Conservation (phyloP, 1,139 yeast genomes). For the Arxiozyma bovina region DNA sequence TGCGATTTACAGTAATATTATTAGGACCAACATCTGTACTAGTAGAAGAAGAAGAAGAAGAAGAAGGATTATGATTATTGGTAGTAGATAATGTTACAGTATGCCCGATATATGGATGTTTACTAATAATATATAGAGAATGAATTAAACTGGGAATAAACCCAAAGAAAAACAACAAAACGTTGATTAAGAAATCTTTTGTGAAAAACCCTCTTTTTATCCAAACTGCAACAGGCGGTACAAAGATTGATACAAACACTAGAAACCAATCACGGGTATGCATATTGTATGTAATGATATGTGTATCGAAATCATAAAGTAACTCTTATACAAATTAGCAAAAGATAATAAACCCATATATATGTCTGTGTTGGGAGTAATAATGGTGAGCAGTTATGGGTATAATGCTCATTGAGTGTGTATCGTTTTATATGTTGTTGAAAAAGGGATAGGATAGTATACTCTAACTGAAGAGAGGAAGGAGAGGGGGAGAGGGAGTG, state of each 20-base stretch:
- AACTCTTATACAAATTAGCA: background rate
- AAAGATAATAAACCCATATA: too few relatives aligned
- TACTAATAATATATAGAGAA: constrained; percentile 41
- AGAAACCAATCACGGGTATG: constrained; percentile 65
- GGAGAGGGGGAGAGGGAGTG: too few relatives aligned
- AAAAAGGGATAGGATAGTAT: too few relatives aligned
- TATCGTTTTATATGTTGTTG: too few relatives aligned
- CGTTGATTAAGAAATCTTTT: constrained; percentile 49
- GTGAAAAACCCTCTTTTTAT: constrained; percentile 67
- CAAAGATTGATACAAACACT: constrained; percentile 67
- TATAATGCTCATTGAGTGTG: too few relatives aligned
- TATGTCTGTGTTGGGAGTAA: too few relatives aligned
- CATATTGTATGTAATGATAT: constrained; percentile 9
- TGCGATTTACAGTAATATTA: background rate
- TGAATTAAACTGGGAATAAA: constrained; percentile 74
- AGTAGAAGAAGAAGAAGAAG: background rate
- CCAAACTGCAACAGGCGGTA: constrained; percentile 79
- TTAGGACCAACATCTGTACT: background rate
- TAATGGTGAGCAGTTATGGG: too few relatives aligned
- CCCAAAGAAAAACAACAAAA: constrained; percentile 67
- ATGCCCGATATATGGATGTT: constrained; percentile 19
- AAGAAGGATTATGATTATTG: background rate
- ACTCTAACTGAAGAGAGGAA: too few relatives aligned
- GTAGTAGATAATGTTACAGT: constrained; percentile 5
- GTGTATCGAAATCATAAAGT: too few relatives aligned